These are phyloP conservation scores for Solanum pimpinellifolium DNA, from an alignment of 257 asterid species.

Conservation along the genomic window DNA sequence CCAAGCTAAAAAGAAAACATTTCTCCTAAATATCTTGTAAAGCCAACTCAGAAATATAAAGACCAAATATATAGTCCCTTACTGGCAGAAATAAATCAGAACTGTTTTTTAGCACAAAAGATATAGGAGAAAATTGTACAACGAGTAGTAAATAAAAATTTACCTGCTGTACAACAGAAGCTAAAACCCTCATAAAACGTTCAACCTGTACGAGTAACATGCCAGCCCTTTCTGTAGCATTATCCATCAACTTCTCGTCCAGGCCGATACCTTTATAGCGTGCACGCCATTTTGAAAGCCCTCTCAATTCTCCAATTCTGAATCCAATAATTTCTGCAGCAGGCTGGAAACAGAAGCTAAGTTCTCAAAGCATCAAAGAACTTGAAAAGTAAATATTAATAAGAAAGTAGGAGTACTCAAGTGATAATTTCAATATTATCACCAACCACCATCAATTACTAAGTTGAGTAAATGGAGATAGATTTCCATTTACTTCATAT, in stretches of 20 bases:
- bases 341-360: conserved; percentile 57
- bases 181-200: conserved; percentile 62
- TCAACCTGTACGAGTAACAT: conserved; percentile 75
- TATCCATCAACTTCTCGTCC: conserved; percentile 71
- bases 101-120: neutral
- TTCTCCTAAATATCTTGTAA: neutral
- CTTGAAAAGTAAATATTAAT: neutral
- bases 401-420: neutral
- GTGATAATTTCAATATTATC: neutral
- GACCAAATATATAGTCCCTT: neutral
- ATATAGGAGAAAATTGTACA: neutral
- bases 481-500: neutral
- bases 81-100: neutral
- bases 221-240: conserved; percentile 84
- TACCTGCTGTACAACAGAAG: conserved; percentile 94
- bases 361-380: conserved; percentile 10
- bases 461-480: neutral
- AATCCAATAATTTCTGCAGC: conserved; percentile 95
- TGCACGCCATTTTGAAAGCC: conserved; percentile 95
- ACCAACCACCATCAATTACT: neutral
- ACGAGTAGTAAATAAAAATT: neutral
- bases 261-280: conserved; percentile 76
- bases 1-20: neutral
- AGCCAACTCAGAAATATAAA: neutral
- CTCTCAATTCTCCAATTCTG: conserved; percentile 90